Evolutionary conservation across 1,139 yeast genomes (phyloP).

Genomic region (Dujonia santamariae): DNA sequence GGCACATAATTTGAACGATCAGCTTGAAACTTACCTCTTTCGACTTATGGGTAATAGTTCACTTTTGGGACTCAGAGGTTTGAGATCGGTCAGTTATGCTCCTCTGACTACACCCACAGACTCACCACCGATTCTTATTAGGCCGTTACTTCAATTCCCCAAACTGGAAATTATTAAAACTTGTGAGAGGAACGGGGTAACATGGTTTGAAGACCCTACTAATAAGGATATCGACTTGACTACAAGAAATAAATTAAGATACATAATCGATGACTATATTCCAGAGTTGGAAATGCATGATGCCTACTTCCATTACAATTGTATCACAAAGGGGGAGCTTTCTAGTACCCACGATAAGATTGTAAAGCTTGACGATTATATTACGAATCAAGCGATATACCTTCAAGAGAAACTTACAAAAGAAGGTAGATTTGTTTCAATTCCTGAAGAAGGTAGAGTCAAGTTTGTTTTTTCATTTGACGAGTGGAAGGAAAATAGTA

Average conservation of each 20-base stretch:
- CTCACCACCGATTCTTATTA: constrained; percentile 20
- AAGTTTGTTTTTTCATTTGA: constrained; percentile 7
- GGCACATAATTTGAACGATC: constrained; percentile 74
- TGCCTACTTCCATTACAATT: constrained; percentile 12
- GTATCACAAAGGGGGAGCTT: constrained; percentile 15
- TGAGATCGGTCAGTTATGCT: constrained; percentile 21
- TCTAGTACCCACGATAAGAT: constrained; percentile 15
- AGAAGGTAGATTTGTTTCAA: constrained; percentile 5
- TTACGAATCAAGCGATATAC: constrained; percentile 13
- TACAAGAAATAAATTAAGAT: constrained; percentile 48
- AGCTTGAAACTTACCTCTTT: constrained; percentile 64
- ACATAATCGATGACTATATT: constrained; percentile 25
- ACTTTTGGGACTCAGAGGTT: constrained; percentile 54
- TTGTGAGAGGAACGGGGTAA: constrained; percentile 36
- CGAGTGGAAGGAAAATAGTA: constrained; percentile 12
- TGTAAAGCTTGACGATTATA: constrained; percentile 12
- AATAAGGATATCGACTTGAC: constrained; percentile 56
- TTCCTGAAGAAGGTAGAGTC: constrained; percentile 10
- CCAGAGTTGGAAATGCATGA: constrained; percentile 16
- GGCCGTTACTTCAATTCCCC: constrained; percentile 53
- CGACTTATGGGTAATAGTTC: constrained; percentile 55
- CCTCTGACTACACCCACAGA: constrained; percentile 24
- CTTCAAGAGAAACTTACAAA: constrained; percentile 9
- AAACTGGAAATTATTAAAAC: constrained; percentile 47
- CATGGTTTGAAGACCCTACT: constrained; percentile 71